These are phyloP conservation scores for Castanea crenata DNA, from an alignment of 306 rosid species.

Conservation along the genomic window DNA sequence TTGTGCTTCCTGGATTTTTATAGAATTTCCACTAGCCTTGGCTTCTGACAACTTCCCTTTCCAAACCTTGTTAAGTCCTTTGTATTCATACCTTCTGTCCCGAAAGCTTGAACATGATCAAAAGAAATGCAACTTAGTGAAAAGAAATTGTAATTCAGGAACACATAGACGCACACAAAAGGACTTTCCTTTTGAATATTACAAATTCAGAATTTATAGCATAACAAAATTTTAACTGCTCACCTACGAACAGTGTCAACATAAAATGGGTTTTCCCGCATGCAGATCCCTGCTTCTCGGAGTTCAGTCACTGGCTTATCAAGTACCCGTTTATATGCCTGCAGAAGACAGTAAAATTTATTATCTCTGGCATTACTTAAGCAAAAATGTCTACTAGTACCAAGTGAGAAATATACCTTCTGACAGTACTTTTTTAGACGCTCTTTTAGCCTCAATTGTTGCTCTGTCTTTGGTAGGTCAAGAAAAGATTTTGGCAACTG, in stretches of 20 bases:
- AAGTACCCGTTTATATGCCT: constrained; percentile 94
- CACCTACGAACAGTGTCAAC: constrained; percentile 99
- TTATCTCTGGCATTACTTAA: constrained; percentile 27
- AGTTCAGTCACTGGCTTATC: constrained; percentile 88
- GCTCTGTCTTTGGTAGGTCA: constrained; percentile 89
- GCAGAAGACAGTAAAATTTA: constrained; percentile 33
- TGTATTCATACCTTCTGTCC: constrained; percentile 96
- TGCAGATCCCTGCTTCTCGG: constrained; percentile 97
- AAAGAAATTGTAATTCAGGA: constrained; percentile 9
- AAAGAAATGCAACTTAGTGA: constrained; percentile 28
- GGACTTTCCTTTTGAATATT: not conserved
- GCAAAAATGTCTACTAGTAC: constrained; percentile 22
- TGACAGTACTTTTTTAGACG: constrained; percentile 96
- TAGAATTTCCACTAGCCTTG: constrained; percentile 83
- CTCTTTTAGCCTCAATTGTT: constrained; percentile 77
- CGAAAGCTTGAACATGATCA: constrained; percentile 70
- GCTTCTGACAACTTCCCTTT: constrained; percentile 92
- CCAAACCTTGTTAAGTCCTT: constrained; percentile 97
- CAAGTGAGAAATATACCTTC: constrained; percentile 53
- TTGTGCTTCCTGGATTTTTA: constrained; percentile 94
- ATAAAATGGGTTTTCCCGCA: constrained; percentile 98
- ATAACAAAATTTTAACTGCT: constrained; percentile 23
- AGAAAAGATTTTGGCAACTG: constrained; percentile 72
- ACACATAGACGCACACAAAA: constrained; percentile 1
- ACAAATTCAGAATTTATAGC: not conserved